phyloP scores from a whole-genome alignment of 2,329 filamentous ascomycete genomes.

The Capronia americana region DNA sequence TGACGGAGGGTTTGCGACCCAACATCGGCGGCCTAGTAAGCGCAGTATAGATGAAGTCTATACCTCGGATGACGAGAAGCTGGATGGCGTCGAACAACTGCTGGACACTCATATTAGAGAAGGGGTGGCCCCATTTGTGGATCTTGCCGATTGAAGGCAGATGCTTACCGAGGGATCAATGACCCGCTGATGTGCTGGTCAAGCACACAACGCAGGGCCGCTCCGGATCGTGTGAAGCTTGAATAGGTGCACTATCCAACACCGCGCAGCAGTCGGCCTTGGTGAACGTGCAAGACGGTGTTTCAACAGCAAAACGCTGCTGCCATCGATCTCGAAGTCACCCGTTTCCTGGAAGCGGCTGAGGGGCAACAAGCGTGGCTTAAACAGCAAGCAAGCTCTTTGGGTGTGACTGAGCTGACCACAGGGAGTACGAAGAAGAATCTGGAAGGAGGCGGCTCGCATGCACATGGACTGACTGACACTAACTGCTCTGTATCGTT shows the following conservation, averaged over 20 bases:
- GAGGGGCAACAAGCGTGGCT: not conserved
- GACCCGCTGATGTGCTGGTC: not conserved
- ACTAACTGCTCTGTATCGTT: not conserved
- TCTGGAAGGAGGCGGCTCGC: not conserved
- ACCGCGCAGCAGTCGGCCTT: not conserved
- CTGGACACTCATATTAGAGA: constrained; percentile 12
- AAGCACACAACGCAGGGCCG: not conserved
- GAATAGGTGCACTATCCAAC: not conserved
- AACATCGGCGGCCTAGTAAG: constrained; percentile 35
- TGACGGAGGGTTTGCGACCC: not conserved
- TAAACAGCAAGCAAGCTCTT: not conserved
- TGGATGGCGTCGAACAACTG: constrained; percentile 26
- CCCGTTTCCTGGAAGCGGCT: no score
- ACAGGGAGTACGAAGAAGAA: not conserved
- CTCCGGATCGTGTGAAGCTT: not conserved
- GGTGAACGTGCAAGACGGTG: not conserved
- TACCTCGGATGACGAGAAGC: constrained; percentile 41
- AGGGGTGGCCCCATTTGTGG: constrained; percentile 36
- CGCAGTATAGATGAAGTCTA: constrained; percentile 45
- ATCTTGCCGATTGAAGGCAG: constrained; percentile 14
- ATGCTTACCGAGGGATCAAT: not conserved
- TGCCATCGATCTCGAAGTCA: not conserved
- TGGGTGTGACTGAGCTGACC: not conserved
- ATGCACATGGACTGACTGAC: not conserved
- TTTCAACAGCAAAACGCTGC: not conserved